Conservation (phyloP, 768 basidiomycete genomes). For the Pisolithus marmoratus region DNA sequence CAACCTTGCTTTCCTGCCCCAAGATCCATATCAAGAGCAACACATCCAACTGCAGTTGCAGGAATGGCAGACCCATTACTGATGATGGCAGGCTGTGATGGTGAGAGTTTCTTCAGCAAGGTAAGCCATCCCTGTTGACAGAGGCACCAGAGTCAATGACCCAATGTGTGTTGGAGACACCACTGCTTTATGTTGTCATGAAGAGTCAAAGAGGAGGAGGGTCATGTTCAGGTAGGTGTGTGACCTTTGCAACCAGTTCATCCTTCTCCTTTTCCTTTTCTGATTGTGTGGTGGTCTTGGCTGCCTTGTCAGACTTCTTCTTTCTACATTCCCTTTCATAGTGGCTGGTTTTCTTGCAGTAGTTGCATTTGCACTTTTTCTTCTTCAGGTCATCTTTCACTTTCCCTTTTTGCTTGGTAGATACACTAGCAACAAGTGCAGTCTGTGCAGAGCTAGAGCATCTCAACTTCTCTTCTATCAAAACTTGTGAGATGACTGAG, state of each 20-base stretch:
- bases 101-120: not conserved
- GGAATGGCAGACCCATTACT: not conserved
- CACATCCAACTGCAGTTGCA: not conserved
- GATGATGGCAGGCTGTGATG: not conserved
- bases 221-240: not conserved
- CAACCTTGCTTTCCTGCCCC: not conserved
- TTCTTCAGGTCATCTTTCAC: not conserved
- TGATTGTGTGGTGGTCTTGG: not conserved
- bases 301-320: not conserved
- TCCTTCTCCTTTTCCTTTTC: not conserved
- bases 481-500: not conserved
- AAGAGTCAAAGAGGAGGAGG: not conserved
- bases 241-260: not conserved
- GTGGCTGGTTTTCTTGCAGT: not conserved
- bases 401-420: not conserved
- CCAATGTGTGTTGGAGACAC: not conserved
- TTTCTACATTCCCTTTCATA: not conserved
- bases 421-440: not conserved
- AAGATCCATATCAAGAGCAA: not conserved
- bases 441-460: not conserved
- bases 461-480: not conserved
- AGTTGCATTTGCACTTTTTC: not conserved
- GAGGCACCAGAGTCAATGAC: slow-evolving; percentile 2
- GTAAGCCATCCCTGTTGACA: not conserved
- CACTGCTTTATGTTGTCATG: not conserved